Evolutionary conservation across 1,284 basidiomycete genomes (phyloP), one percentile per base, ranked within the genome.

Genomic region (Cutaneotrichosporon mucoides): DNA sequence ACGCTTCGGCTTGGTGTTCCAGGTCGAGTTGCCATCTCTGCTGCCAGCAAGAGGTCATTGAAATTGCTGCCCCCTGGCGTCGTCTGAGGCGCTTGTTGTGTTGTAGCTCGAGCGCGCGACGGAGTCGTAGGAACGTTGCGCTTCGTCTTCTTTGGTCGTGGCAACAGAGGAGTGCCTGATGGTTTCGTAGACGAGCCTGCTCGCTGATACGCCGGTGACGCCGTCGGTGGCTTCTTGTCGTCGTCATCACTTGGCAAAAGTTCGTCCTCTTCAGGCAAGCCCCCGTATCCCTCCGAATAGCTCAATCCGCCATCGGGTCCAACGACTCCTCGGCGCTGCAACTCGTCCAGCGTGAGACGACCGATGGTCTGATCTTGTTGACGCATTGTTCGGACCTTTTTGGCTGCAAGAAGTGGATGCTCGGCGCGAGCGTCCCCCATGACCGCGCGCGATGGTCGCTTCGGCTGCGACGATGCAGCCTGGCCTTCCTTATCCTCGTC

Each of bases 361-460:
- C 75, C 75, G 3, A 75, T 57, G n/a, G 47, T 41, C 15, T 64
- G 60, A 53, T 74, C 67, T 5, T 44, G 9, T 34, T 57, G 52
- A 5, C 73, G 67, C 66, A 73, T 68, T 3, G 67, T 60, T 11
- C 76, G 67, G n/a, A 78, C 69, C 54, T 69, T 72, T 47, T 66
- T 67, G 0, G 76, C 75, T 6, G 76, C 76, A 5, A 78, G 68
- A 1, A 78, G 64, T 1, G 77, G 66, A 43, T 77, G 76, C 50
- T 78, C 76, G 0, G 76, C 64, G 5, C 76, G 64, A 5, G 76
- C 76, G 59, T 78, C 76, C 5, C 76, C 76, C 65, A 78, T 68
- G 2, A 72, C 73, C 0, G 65, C 66, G 10, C 61, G 38, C 38
- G 38, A 8, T 40, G 53, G 10, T 24, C 15, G 24, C 24, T 24